Conservation (phyloP, 1,139 yeast genomes). For the Hyphopichia burtonii region DNA sequence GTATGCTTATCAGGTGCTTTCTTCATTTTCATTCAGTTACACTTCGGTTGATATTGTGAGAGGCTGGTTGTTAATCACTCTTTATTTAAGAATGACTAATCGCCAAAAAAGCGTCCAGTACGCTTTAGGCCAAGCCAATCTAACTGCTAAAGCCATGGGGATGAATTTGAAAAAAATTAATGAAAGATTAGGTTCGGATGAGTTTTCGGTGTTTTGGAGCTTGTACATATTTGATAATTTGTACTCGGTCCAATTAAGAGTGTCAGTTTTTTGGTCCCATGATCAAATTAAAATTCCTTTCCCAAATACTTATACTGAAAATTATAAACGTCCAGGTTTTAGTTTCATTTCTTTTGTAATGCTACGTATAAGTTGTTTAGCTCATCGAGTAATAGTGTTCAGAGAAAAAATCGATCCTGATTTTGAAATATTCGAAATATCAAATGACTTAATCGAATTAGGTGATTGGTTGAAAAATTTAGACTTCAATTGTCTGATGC, state of each 20-base stretch:
- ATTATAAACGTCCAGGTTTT: background rate
- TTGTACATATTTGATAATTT: background rate
- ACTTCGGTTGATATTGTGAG: background rate
- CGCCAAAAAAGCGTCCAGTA: background rate
- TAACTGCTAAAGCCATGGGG: background rate
- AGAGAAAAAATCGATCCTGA: background rate
- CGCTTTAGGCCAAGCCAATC: background rate
- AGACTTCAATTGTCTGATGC: background rate
- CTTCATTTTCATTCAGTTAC: background rate
- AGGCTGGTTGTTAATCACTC: background rate
- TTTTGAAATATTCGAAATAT: background rate
- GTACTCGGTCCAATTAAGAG: background rate
- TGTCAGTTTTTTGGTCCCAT: background rate
- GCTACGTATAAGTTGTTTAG: background rate
- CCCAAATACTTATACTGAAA: background rate
- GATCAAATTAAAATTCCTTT: background rate
- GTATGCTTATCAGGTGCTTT: background rate
- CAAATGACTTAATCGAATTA: background rate
- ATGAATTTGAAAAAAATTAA: background rate
- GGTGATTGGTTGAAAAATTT: background rate
- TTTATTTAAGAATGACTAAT: background rate
- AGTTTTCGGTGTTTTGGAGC: background rate
- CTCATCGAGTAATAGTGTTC: background rate
- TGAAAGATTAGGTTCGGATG: background rate
- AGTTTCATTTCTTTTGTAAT: background rate